Evolutionary conservation across 129 eudicot genomes (phyloP).

Genomic region (Escallonia herrerae): DNA sequence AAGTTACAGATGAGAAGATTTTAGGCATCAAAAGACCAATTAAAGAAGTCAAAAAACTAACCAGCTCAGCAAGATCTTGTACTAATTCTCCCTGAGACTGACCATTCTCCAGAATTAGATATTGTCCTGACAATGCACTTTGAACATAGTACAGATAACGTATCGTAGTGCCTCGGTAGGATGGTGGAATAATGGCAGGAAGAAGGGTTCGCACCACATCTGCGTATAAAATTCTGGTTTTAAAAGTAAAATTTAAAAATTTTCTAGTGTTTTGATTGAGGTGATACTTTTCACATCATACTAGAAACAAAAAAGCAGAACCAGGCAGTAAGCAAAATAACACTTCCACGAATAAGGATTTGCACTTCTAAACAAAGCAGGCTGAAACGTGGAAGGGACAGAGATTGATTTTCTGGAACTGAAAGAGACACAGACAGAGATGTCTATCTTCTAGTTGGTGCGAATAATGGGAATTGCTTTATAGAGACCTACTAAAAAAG

Average conservation of each 20-base stretch:
- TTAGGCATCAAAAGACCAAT: neutral
- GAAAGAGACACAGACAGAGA: too few species aligned
- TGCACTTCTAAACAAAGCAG: too few species aligned
- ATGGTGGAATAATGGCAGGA: constrained; percentile 84
- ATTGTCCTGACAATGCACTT: constrained; percentile 59
- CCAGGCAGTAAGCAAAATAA: too few species aligned
- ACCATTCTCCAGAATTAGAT: constrained; percentile 60
- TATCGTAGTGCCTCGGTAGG: constrained; percentile 89
- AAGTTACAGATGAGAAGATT: neutral
- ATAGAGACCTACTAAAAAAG: too few species aligned
- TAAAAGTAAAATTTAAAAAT: constrained; percentile 2
- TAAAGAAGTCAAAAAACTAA: constrained; percentile 24
- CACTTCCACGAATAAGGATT: too few species aligned
- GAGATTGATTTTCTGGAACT: too few species aligned
- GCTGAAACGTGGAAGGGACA: too few species aligned
- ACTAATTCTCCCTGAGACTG: constrained; percentile 42
- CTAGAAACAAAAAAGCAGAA: neutral
- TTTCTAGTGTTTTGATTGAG: neutral
- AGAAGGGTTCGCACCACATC: constrained; percentile 74
- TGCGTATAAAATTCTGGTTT: constrained; percentile 25
- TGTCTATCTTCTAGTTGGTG: too few species aligned
- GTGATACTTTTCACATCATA: neutral
- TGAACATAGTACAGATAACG: constrained; percentile 79
- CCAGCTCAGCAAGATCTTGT: constrained; percentile 45
- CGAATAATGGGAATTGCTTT: too few species aligned